phyloP scores from a whole-genome alignment of 495 filamentous ascomycete species.

The Neurospora sp. region DNA sequence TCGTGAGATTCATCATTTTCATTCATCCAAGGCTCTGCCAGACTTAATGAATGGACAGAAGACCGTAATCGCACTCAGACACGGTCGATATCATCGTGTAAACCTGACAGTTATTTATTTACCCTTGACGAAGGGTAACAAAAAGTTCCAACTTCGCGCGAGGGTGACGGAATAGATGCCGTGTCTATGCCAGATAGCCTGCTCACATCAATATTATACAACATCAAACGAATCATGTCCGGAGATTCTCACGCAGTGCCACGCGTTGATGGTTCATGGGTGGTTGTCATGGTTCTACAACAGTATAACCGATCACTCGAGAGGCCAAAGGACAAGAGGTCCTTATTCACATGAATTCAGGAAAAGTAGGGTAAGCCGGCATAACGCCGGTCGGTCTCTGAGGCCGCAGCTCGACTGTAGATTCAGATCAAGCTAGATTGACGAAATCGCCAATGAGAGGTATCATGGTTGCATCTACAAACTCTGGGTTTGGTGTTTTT shows the following conservation, averaged over 20 bases:
- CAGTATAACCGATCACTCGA: background rate
- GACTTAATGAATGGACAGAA: no score
- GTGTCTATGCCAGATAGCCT: background rate
- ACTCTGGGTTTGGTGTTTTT: background rate
- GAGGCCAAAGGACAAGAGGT: background rate
- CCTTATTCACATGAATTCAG: slow-evolving; percentile 5
- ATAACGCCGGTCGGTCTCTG: slow-evolving; percentile 52
- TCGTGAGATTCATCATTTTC: no score
- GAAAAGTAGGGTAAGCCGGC: slow-evolving; percentile 39
- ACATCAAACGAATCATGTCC: background rate
- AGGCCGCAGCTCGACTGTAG: slow-evolving; percentile 47
- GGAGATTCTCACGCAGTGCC: background rate
- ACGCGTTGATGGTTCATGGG: background rate
- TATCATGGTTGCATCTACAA: slow-evolving; percentile 17
- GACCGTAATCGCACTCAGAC: no score
- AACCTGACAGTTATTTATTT: background rate
- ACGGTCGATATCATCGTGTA: background rate
- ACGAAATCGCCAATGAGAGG: slow-evolving; percentile 22
- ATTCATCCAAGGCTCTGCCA: no score
- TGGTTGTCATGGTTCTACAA: background rate
- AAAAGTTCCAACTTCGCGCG: no score
- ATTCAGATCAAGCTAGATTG: slow-evolving; percentile 32
- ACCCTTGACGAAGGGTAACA: background rate
- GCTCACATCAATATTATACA: background rate
- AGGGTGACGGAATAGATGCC: background rate